Base-by-base conservation (phyloP, 2,329 filamentous ascomycete species). In the Paramyrothecium roridum region DNA sequence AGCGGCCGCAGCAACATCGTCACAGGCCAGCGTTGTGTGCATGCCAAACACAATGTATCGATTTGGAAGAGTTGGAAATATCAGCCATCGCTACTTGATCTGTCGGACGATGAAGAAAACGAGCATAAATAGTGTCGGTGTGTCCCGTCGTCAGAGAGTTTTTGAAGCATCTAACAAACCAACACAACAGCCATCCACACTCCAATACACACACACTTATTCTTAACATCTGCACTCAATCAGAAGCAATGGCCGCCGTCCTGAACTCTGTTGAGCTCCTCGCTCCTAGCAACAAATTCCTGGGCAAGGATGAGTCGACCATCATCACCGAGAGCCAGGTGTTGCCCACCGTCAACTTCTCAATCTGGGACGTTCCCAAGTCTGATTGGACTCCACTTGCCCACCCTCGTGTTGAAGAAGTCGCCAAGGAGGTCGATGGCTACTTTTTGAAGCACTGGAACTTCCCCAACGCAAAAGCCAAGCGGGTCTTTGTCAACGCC, bases 401-500 rank as follows among this genome's bases (percentile, higher is more conserved):
- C 21, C 48, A 50, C 26, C 48, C 48, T 4, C 23, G 48, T 6
- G 22, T 50, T 3, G 17, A 30, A 22, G 46, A 65, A 40, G 60
- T 73, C 7, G 61, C 63, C 12, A 56, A 59, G 2, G 69, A 75
- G 51, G 70, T 75, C 11, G 68, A 76, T 55, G 64, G 57, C 1
- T 76, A 68, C 37, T 76, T 75, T 58, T 62, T 76, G 1, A 26
- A 67, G 34, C 50, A 71, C 58, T 78, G 73, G 75, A 60, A 61
- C 2, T 77, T 76, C 52, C 58, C 60, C 0, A 60, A 61, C 48
- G 61, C 65, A 8, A 70, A 70, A 50, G 62, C 59, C 3, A 58
- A 62, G 4, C 56, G 63, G 52, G 70, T 63, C 48, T 77, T 76
- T 53, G 37, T 71, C 3, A 61, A 43, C 2, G 67, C 68, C 1